Evolutionary conservation across 148 eudicot species (phyloP).

Genomic region (Rheum nobile): DNA sequence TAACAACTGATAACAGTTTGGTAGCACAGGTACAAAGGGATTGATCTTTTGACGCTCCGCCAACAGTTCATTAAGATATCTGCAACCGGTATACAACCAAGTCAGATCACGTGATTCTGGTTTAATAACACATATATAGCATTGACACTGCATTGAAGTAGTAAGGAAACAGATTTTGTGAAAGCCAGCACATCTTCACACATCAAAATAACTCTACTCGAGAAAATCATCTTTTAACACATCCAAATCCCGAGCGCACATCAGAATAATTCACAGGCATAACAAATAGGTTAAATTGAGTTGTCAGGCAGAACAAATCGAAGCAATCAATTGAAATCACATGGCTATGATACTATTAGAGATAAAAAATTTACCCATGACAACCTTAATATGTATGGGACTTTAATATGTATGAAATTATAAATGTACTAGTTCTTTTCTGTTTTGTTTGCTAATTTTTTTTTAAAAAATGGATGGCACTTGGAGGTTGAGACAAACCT

Average conservation of each 20-base stretch:
- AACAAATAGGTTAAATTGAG: background rate
- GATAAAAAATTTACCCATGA: too few species aligned
- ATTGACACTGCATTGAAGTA: too few species aligned
- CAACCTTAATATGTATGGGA: too few species aligned
- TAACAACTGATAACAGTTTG: constrained; percentile 61
- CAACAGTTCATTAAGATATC: constrained; percentile 75
- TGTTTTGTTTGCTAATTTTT: too few species aligned
- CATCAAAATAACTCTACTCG: background rate
- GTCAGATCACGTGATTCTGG: background rate
- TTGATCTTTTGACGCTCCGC: constrained; percentile 72
- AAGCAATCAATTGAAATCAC: background rate
- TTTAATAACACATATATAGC: too few species aligned
- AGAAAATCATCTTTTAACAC: background rate
- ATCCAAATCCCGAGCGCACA: background rate
- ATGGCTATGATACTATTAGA: background rate
- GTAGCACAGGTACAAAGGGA: constrained; percentile 82
- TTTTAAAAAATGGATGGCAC: too few species aligned
- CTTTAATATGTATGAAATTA: too few species aligned
- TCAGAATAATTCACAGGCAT: too few species aligned
- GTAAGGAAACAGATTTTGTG: too few species aligned
- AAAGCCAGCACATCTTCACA: background rate
- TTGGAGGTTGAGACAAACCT: too few species aligned
- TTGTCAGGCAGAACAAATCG: background rate
- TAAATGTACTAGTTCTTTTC: too few species aligned
- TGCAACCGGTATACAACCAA: constrained; percentile 29